Conservation (phyloP, 2,329 filamentous ascomycete species). For the Rachicladosporium sp. region DNA sequence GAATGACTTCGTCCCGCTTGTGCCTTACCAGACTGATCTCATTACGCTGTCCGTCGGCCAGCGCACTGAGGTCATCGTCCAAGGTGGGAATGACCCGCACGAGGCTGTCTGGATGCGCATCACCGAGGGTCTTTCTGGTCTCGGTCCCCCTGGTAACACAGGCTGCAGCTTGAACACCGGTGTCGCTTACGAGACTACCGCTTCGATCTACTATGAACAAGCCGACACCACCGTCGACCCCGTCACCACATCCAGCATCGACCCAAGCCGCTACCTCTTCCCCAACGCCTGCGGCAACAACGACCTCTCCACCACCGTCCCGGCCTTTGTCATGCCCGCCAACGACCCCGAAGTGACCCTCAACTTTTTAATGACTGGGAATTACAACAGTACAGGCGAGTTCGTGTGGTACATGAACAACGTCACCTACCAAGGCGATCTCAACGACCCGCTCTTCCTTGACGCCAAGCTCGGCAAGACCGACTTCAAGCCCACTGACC, state of each 20-base stretch:
- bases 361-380: slow-evolving; percentile 18
- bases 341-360: slow-evolving; percentile 14
- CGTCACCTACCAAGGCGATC: slow-evolving; percentile 27
- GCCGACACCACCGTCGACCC: slow-evolving; percentile 18
- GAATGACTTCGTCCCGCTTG: slow-evolving; percentile 50
- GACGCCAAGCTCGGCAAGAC: slow-evolving; percentile 13
- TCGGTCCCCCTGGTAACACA: slow-evolving; percentile 11
- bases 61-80: slow-evolving; percentile 34
- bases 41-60: slow-evolving; percentile 51
- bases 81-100: slow-evolving; percentile 29
- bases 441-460: slow-evolving; percentile 16
- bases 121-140: slow-evolving; percentile 13
- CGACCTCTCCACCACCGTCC: slow-evolving; percentile 10
- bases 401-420: slow-evolving; percentile 43
- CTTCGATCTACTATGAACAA: slow-evolving; percentile 21
- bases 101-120: slow-evolving; percentile 48
- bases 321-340: slow-evolving; percentile 12
- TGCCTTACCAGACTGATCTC: slow-evolving; percentile 50
- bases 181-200: slow-evolving; percentile 27
- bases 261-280: slow-evolving; percentile 9
- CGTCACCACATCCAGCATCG: slow-evolving; percentile 11
- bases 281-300: slow-evolving; percentile 13
- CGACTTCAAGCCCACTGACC: slow-evolving; percentile 10
- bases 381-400: slow-evolving; percentile 24
- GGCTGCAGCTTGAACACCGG: slow-evolving; percentile 30